Conservation (phyloP, 2,329 filamentous ascomycete species). For the Neophaeococcomyces aloes region DNA sequence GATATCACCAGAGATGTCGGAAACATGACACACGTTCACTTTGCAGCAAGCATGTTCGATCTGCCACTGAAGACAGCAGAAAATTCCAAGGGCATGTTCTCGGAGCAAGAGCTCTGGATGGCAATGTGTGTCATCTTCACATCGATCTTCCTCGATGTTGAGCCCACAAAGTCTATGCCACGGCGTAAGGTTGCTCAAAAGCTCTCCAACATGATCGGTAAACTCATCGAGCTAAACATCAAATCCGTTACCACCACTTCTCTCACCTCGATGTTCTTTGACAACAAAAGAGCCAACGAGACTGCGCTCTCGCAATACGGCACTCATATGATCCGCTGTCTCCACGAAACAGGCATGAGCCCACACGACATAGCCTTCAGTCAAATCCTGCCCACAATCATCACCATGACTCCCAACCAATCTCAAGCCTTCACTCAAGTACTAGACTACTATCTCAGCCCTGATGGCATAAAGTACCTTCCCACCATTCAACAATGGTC, state of each 20-base stretch:
- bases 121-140: conserved; percentile 23
- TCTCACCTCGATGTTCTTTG: conserved; percentile 22
- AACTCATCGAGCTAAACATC: conserved; percentile 20
- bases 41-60: conserved; percentile 23
- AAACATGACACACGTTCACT: conserved; percentile 24
- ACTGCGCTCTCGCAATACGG: conserved; percentile 42
- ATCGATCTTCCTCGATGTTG: conserved; percentile 24
- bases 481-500: conserved; percentile 21
- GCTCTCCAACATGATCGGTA: conserved; percentile 15
- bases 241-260: conserved; percentile 25
- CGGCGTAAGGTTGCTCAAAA: conserved; percentile 17
- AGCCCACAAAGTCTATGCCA: conserved; percentile 22
- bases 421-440: conserved; percentile 48
- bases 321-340: conserved; percentile 44
- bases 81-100: conserved; percentile 18
- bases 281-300: conserved; percentile 13
- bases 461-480: conserved; percentile 26
- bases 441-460: conserved; percentile 46
- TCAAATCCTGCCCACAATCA: conserved; percentile 48
- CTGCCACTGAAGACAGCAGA: conserved; percentile 22
- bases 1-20: conserved; percentile 24
- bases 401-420: conserved; percentile 47
- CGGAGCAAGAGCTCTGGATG: conserved; percentile 22
- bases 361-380: conserved; percentile 44
- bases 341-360: conserved; percentile 38